Percentiles rank a stretch among this genome's conserved stretches.
Conservation (phyloP, 2,329 filamentous ascomycete species). For the Penicillium sp. region DNA sequence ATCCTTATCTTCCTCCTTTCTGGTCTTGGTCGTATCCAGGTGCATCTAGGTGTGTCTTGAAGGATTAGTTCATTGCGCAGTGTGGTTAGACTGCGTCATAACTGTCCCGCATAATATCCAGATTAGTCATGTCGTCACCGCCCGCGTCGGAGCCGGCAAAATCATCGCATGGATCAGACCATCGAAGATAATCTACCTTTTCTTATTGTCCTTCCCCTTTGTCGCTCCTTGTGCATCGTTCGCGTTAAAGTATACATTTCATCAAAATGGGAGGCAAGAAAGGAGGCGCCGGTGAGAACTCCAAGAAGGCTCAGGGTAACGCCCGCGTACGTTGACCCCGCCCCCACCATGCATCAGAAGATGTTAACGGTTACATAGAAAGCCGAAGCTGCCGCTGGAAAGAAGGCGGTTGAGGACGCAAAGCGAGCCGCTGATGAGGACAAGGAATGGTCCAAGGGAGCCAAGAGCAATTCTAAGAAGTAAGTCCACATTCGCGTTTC, state of each 20-base stretch:
- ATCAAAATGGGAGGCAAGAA: constrained; percentile 67
- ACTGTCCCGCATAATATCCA: neutral
- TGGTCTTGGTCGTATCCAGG: too few relatives aligned
- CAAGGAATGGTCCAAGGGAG: constrained; percentile 74
- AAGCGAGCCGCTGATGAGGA: constrained; percentile 65
- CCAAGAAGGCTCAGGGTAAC: constrained; percentile 84
- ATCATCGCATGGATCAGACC: constrained; percentile 22
- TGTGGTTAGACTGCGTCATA: too few relatives aligned
- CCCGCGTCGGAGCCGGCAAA: constrained; percentile 24
- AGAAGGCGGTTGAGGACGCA: constrained; percentile 65
- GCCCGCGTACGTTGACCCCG: constrained; percentile 47
- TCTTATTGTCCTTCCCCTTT: constrained; percentile 3
- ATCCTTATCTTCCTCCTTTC: too few relatives aligned
- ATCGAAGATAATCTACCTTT: constrained; percentile 16
- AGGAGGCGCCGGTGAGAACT: constrained; percentile 58
- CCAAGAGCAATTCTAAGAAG: constrained; percentile 85
- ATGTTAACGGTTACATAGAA: constrained; percentile 54
- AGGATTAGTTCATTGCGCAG: too few relatives aligned
- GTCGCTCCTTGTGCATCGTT: constrained; percentile 4
- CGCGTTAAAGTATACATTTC: neutral
- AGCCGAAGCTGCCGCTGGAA: constrained; percentile 76
- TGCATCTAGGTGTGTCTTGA: too few relatives aligned
- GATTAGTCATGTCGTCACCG: constrained; percentile 16
- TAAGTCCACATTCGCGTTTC: constrained; percentile 36
- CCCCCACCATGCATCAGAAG: constrained; percentile 21